Evolutionary conservation across 148 eudicot genomes (phyloP), one percentile per base, ranked within the genome.

Genomic region (Cornus controversa): DNA sequence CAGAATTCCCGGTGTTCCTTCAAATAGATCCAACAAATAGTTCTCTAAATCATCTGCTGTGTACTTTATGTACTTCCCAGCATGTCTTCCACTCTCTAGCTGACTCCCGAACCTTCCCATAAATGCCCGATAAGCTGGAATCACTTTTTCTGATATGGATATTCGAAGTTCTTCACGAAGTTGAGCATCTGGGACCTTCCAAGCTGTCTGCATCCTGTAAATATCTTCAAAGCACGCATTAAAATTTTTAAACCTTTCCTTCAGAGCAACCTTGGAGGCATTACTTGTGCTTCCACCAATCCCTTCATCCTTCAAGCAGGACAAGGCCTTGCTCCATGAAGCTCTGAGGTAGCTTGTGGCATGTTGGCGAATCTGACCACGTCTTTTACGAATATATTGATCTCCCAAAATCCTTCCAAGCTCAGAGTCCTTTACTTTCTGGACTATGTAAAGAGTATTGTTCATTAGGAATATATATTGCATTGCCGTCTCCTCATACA

Each of bases 111-210:
- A 92, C 81, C 99, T 85, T 75, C 99, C 99, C 84, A 89, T 60
- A 82, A 96, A 96, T 1, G 97, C 45, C 45, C 45, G 45, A 40
- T 40, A 40, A 0, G 99, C 99, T 27, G 98, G 98, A 53, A 93
- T 72, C 26, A 96, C 89, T 72, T 85, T 92, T 82, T 93, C 99
- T 0, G 97, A 92, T 84, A 96, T 88, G 20, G 98, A 96, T 80
- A 96, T 96, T 75, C 90, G 70, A 71, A 96, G 99, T 76, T 96
- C 99, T 6, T 86, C 88, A 42, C 98, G 87, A 50, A 96, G 97
- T 79, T 96, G 99, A 36, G 90, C 81, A 84, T 96, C 98, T 2
- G 98, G 90, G 66, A 96, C 98, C 80, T 92, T 89, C 99, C 99
- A 96, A 29, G 89, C 86, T 53, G 98, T 88, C 79, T 96, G 99